A percentile compares a stretch with the other conserved stretches of the same genome.
Evolutionary conservation across 352 stramenopile genomes (phyloP).

Genomic region (Phytophthora pisi): DNA sequence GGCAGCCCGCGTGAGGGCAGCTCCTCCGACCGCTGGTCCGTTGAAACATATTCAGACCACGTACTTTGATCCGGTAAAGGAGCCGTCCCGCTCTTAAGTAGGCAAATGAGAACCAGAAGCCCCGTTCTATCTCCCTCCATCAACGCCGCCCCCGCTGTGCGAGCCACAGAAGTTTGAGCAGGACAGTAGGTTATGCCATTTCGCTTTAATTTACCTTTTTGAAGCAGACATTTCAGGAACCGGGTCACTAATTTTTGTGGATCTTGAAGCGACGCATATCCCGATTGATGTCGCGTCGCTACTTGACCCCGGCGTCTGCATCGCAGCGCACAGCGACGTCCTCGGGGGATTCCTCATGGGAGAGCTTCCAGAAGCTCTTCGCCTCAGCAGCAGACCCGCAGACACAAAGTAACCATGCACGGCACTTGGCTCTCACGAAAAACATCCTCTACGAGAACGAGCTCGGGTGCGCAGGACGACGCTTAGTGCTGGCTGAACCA

Average conservation of each 20-base stretch:
- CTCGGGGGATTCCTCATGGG: slow-evolving; percentile 2
- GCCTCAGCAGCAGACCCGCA: slow-evolving; percentile 60
- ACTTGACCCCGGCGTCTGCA: slow-evolving; percentile 3
- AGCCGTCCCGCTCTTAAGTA: too few relatives aligned
- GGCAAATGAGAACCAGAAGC: too few relatives aligned
- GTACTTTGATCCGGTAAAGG: too few relatives aligned
- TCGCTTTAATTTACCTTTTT: too few relatives aligned
- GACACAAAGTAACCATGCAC: slow-evolving; percentile 66
- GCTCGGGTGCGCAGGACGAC: slow-evolving; percentile 40
- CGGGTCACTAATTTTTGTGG: not conserved
- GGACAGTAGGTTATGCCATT: too few relatives aligned
- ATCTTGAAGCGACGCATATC: not conserved
- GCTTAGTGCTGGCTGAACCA: not conserved
- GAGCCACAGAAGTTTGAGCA: too few relatives aligned
- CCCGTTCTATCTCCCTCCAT: too few relatives aligned
- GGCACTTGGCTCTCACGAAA: slow-evolving; percentile 78
- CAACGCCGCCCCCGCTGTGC: too few relatives aligned
- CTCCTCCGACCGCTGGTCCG: too few relatives aligned
- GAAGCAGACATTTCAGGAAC: too few relatives aligned
- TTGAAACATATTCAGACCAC: too few relatives aligned
- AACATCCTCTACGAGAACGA: slow-evolving; percentile 81
- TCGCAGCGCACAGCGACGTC: slow-evolving; percentile 3
- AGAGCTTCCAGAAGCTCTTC: slow-evolving; percentile 77
- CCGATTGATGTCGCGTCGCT: slow-evolving; percentile 8
- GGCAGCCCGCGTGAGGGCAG: too few relatives aligned